phyloP scores from a whole-genome alignment of 257 asterid species.

The Paraleonurus japonicus region DNA sequence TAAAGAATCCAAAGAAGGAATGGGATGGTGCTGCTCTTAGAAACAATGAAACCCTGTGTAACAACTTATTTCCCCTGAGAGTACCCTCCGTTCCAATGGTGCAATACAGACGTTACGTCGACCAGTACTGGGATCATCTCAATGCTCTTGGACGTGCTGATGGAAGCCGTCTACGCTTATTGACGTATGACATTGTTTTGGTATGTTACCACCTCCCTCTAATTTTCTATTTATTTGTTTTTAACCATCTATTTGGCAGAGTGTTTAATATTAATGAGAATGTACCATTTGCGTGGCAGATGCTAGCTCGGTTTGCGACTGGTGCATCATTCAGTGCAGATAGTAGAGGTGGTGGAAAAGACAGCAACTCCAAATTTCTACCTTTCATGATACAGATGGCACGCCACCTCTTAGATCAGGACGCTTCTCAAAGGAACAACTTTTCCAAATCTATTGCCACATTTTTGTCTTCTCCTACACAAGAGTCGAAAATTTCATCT shows the following conservation, averaged over 20 bases:
- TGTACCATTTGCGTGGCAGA: conserved; percentile 44
- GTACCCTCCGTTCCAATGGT: conserved; percentile 84
- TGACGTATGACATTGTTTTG: conserved; percentile 94
- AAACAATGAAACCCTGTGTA: conserved; percentile 91
- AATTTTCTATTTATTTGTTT: not conserved
- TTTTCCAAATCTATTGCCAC: conserved; percentile 65
- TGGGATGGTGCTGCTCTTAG: conserved; percentile 99
- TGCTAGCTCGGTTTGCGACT: conserved; percentile 98
- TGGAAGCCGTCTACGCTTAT: conserved; percentile 88
- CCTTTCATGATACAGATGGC: conserved; percentile 98
- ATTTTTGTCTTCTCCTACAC: conserved; percentile 59
- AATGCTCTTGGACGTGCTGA: conserved; percentile 95
- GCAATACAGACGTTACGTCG: conserved; percentile 81
- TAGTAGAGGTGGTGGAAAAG: conserved; percentile 95
- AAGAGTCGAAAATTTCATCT: conserved; percentile 52
- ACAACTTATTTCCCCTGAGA: conserved; percentile 84
- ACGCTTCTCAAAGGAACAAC: conserved; percentile 68
- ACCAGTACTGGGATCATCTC: conserved; percentile 98
- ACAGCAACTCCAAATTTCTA: conserved; percentile 81
- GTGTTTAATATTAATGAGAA: not conserved
- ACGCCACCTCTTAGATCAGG: conserved; percentile 77
- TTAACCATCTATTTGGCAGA: too few species aligned
- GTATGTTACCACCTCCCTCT: conserved; percentile 39
- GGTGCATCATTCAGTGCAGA: conserved; percentile 91
- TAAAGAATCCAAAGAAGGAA: conserved; percentile 85